phyloP scores from a whole-genome alignment of 2,329 filamentous ascomycete genomes.

The Ophiocordyceps camponoti-leonardi region DNA sequence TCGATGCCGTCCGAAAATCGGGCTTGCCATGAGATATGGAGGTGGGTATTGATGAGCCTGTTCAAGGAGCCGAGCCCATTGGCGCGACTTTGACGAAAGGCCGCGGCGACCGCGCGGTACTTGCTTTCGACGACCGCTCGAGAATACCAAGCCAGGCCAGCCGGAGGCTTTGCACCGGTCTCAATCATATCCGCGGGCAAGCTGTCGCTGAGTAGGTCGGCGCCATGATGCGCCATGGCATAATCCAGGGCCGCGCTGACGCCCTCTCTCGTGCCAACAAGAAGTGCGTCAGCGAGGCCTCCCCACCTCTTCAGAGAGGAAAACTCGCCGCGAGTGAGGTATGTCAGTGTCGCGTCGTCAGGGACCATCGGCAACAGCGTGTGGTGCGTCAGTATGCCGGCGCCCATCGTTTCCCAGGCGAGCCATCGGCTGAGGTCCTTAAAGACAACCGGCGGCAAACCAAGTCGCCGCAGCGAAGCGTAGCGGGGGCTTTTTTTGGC shows the following conservation, averaged over 20 bases:
- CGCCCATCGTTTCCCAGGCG: conserved; percentile 83
- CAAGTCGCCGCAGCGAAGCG: conserved; percentile 44
- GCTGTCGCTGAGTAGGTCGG: conserved; percentile 44
- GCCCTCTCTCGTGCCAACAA: conserved; percentile 49
- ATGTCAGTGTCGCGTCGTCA: conserved; percentile 50
- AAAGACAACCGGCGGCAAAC: conserved; percentile 45
- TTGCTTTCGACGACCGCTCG: conserved; percentile 39
- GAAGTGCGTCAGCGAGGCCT: conserved; percentile 51
- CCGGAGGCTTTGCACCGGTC: conserved; percentile 41
- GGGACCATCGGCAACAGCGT: conserved; percentile 72
- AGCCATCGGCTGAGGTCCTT: conserved; percentile 69
- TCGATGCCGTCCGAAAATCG: conserved; percentile 60
- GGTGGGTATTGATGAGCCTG: conserved; percentile 64
- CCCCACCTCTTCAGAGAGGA: conserved; percentile 59
- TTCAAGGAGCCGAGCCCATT: conserved; percentile 50
- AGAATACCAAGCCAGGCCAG: conserved; percentile 65
- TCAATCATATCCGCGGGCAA: conserved; percentile 42
- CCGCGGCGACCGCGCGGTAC: conserved; percentile 51
- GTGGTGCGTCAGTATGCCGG: conserved; percentile 63
- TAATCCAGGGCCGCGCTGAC: conserved; percentile 46
- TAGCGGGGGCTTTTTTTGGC: conserved; percentile 73
- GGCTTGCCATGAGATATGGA: conserved; percentile 75
- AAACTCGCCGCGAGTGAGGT: conserved; percentile 60
- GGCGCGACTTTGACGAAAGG: conserved; percentile 36
- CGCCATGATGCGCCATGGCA: conserved; percentile 35